phyloP scores from a whole-genome alignment of 345 rosid genomes.

The Corchorus capsularis region DNA sequence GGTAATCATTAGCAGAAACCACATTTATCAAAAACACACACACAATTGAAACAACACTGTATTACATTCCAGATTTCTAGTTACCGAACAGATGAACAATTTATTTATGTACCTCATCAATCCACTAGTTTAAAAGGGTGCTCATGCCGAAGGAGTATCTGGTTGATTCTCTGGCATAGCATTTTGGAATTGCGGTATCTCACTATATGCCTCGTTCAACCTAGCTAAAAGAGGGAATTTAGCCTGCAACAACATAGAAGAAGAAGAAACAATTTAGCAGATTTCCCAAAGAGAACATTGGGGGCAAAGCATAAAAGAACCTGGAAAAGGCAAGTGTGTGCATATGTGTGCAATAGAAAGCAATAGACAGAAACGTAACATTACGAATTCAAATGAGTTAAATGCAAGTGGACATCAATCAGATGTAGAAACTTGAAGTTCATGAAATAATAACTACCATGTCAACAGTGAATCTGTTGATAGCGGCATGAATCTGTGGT shows the following conservation, averaged over 20 bases:
- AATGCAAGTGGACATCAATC: not conserved
- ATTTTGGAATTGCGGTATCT: conserved; percentile 45
- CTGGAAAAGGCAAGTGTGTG: not conserved
- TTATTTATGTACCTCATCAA: not conserved
- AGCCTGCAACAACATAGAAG: conserved; percentile 37
- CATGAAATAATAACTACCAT: conserved; percentile 48
- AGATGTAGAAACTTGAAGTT: conserved; percentile 7
- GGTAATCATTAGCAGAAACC: not conserved
- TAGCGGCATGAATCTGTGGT: conserved; percentile 60
- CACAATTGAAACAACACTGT: not conserved
- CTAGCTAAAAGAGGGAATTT: conserved; percentile 57
- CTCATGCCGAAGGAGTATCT: conserved; percentile 35
- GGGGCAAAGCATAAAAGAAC: not conserved
- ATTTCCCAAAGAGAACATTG: not conserved
- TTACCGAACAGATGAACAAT: not conserved
- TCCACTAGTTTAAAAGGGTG: not conserved
- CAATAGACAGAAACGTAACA: no score
- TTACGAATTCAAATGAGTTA: not conserved
- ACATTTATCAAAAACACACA: not conserved
- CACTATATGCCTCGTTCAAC: conserved; percentile 57
- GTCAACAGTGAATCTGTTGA: conserved; percentile 58
- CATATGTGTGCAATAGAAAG: not conserved
- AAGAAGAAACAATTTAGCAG: not conserved
- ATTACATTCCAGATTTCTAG: not conserved
- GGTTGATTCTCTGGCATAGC: conserved; percentile 41